Percentiles rank a stretch among this genome's conserved stretches.
phyloP scores from a whole-genome alignment of 2,329 filamentous ascomycete genomes.

The Alternaria hordeiaustralica region DNA sequence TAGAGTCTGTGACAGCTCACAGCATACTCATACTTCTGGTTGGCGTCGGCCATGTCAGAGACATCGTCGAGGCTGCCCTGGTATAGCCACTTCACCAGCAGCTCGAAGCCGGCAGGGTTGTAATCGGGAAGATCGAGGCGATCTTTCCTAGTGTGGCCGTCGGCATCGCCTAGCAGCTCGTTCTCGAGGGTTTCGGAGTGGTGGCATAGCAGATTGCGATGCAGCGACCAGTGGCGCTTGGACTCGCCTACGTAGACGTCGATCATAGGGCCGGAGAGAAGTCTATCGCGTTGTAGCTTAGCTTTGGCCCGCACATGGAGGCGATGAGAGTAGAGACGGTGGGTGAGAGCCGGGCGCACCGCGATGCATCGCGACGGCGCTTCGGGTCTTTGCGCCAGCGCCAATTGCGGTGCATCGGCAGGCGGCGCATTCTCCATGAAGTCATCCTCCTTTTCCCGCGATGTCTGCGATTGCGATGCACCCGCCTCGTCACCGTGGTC shows the following conservation, averaged over 20 bases:
- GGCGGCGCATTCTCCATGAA: constrained; percentile 22
- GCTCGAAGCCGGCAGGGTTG: constrained; percentile 60
- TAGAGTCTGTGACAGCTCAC: constrained; percentile 62
- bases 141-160: constrained; percentile 42
- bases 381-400: constrained; percentile 14
- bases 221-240: constrained; percentile 58
- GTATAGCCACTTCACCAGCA: constrained; percentile 64
- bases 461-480: constrained; percentile 24
- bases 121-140: constrained; percentile 57
- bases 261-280: constrained; percentile 60
- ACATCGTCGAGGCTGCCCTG: constrained; percentile 61
- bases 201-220: constrained; percentile 60
- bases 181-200: constrained; percentile 56
- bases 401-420: constrained; percentile 14
- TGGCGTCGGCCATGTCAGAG: constrained; percentile 52
- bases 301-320: constrained; percentile 51
- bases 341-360: constrained; percentile 41
- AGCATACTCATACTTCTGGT: constrained; percentile 61
- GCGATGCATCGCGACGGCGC: constrained; percentile 28
- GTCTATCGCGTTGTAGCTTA: constrained; percentile 57
- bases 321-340: constrained; percentile 47
- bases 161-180: constrained; percentile 49
- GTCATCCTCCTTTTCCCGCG: constrained; percentile 16
- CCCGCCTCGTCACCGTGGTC: constrained; percentile 11
- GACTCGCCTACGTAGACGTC: constrained; percentile 59